Evolutionary conservation across 2,329 filamentous ascomycete species (phyloP), one percentile per base, ranked within the genome.

Genomic region (Macrophomina pseudophaseolina): DNA sequence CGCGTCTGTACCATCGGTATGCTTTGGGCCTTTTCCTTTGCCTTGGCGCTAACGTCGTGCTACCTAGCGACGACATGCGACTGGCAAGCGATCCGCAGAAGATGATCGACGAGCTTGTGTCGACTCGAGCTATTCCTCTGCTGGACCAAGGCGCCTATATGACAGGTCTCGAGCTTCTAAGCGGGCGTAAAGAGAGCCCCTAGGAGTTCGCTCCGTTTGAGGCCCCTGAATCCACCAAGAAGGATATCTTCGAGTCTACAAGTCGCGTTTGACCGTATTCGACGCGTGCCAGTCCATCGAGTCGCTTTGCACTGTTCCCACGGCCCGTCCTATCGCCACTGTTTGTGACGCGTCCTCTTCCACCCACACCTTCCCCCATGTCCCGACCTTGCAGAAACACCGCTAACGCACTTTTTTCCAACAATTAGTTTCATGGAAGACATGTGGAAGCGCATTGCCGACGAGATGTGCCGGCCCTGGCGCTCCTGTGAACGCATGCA

Each of bases 401-500:
- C 40, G 35, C 69, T 71, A 68, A 72, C 72, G 9, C 46, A 6
- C 28, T 18, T 28, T 56, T 59, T 28, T 52, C 49, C 30, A 28
- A 14, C n/a, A 44, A 56, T 38, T 76, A 98, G 94, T 79, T 97
- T 97, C 84, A 97, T 97, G 80, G 88, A 92, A 70, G 93, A 98
- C 76, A 98, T 98, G 93, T 99, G 94, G 94, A 89, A 92, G 68
- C 95, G 94, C 74, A 91, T 98, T 28, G 93, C 94, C 49, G 93
- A 95, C 77, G 94, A 98, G 79, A 94, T 99, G 90, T 90, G 89
- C 35, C 90, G 97, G 66, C 95, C 94, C 42, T 98, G 94, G 94
- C 87, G 95, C 74, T 93, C 95, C 18, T 94, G 92, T 56, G 94
- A 99, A 80, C 94, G 93, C 4, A 97, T 97, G 94, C 95, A 98